Percentiles rank a stretch among this genome's conserved stretches.
These are phyloP conservation scores for Plasmodium vinckei DNA, from an alignment of 169 alveolate genomes.

Conservation along the genomic window DNA sequence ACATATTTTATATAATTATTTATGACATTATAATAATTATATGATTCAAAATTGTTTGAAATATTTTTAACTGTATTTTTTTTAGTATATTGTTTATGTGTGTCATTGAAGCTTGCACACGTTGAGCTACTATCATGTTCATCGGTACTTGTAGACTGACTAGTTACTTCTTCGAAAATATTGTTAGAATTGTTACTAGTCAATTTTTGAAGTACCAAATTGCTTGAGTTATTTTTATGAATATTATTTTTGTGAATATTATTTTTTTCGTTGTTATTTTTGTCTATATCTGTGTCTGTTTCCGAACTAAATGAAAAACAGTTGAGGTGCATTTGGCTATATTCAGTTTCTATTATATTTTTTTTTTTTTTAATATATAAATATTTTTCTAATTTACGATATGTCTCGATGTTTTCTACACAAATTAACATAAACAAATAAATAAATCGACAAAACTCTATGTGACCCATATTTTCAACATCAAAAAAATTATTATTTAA, in stretches of 20 bases:
- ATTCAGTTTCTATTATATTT: conserved; percentile 8
- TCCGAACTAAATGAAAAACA: conserved; percentile 30
- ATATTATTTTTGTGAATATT: too few relatives aligned
- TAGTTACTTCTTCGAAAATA: background rate
- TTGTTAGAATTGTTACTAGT: background rate
- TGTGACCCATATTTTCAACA: conserved; percentile 22
- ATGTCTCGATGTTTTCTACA: conserved; percentile 36
- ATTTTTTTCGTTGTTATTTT: background rate
- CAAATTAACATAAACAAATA: conserved; percentile 57
- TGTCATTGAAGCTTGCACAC: background rate
- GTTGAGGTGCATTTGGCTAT: conserved; percentile 31
- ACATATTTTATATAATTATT: conserved; percentile 41
- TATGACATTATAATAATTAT: conserved; percentile 39
- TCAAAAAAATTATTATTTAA: conserved; percentile 32
- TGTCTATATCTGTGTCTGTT: background rate
- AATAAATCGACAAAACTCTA: conserved; percentile 62
- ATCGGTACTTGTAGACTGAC: background rate
- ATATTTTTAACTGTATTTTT: background rate
- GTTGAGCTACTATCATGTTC: background rate
- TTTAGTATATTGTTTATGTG: background rate
- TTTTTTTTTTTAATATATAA: conserved; percentile 41
- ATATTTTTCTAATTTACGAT: conserved; percentile 57
- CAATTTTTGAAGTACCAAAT: background rate
- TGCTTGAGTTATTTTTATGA: background rate
- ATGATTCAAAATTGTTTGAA: background rate